Evolutionary conservation across 495 filamentous ascomycete genomes (phyloP).

Genomic region (Aspergillus mulundensis): DNA sequence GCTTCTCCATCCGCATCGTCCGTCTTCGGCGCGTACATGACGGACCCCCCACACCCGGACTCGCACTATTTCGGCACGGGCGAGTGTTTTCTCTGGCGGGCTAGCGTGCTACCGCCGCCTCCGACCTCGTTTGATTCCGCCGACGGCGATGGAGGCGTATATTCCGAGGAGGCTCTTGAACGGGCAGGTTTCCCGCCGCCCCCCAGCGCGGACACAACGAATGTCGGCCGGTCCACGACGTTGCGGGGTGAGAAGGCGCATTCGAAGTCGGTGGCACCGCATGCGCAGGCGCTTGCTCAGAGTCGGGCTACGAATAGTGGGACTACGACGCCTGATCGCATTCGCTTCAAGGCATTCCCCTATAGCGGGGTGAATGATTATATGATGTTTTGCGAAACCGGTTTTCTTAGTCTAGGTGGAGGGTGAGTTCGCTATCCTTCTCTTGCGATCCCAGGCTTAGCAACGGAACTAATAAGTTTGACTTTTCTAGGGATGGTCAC

Average conservation of each 20-base stretch:
- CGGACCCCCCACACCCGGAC: constrained; percentile 74
- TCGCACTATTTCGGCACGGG: constrained; percentile 90
- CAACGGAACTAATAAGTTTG: constrained; percentile 10
- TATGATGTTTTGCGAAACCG: constrained; percentile 84
- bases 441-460: background rate
- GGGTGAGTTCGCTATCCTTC: constrained; percentile 50
- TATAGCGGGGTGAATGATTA: constrained; percentile 97
- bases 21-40: constrained; percentile 93
- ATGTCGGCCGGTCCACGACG: constrained; percentile 70
- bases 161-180: constrained; percentile 37
- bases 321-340: constrained; percentile 54
- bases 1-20: constrained; percentile 43
- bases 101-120: constrained; percentile 54
- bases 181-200: constrained; percentile 59
- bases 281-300: constrained; percentile 27
- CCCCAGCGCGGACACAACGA: constrained; percentile 67
- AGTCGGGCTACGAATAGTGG: constrained; percentile 27
- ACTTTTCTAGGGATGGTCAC: constrained; percentile 64
- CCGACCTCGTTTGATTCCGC: constrained; percentile 48
- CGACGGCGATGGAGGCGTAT: constrained; percentile 23
- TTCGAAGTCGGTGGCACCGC: constrained; percentile 19
- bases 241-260: constrained; percentile 28
- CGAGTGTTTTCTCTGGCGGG: constrained; percentile 97
- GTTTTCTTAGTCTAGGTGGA: constrained; percentile 81
- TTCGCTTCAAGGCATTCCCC: constrained; percentile 94